Evolutionary conservation across 495 filamentous ascomycete species (phyloP), one percentile per base, ranked within the genome.

Genomic region (Bombardia bombarda): DNA sequence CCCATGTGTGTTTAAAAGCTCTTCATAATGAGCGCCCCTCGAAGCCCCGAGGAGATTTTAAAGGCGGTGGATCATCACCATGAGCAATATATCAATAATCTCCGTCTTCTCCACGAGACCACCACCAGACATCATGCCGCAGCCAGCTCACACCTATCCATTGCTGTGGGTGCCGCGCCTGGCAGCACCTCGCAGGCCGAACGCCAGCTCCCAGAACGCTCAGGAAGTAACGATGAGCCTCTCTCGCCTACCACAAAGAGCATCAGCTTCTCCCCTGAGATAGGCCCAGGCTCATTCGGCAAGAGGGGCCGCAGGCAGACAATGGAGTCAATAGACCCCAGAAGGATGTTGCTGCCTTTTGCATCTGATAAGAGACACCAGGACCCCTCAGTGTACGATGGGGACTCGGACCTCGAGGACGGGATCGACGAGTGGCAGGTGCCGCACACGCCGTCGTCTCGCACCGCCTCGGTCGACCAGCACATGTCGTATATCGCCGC

Each of bases 21-120:
- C n/a, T n/a, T n/a, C n/a, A n/a, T n/a, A n/a, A 7, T 33, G 17
- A 4, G 12, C 10, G 21, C 34, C 10, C 7, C 14, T 25, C 16
- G 13, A 7, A 40, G 24, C n/a, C 3, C 32, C 9, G 63, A 66
- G 1, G 68, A 68, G 17, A 45, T 69, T 4, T 41, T 65, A 36
- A 55, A 47, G 35, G 53, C 46, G 44, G 54, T 62, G 33, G 65
- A 64, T 21, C 52, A 53, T 8, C 53, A 61, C 16, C 58, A 62
- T 28, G 56, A 63, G 23, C 51, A 60, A 20, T 67, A 67, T 40
- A 43, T 66, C 17, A 50, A 53, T 17, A 62, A 56, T 17, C 53
- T 68, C 9, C 46, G 51, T 3, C 45, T 51, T 18, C 46, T 63
- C 21, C 54, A 63, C 41, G 63, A 67, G 28, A 42, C 51, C 32